Conservation (phyloP, 2,329 filamentous ascomycete species). For the Monosporascus sp. region DNA sequence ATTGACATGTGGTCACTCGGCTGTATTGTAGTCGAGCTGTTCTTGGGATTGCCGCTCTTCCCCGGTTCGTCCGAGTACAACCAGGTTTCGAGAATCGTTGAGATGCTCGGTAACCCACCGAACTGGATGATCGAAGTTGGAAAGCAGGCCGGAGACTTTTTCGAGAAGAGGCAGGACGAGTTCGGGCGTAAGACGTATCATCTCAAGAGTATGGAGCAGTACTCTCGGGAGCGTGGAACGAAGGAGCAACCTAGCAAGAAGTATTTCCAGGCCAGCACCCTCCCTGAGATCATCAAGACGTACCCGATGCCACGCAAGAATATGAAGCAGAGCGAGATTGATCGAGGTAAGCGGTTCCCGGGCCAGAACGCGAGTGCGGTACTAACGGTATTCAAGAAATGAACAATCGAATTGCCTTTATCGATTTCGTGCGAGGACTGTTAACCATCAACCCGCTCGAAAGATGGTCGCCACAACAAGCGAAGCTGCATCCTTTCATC, state of each 20-base stretch:
- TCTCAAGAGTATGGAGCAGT: conserved; percentile 96
- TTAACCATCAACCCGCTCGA: conserved; percentile 94
- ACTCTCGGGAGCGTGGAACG: conserved; percentile 87
- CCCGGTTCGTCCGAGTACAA: conserved; percentile 98
- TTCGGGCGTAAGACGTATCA: conserved; percentile 87
- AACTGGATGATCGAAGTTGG: conserved; percentile 99
- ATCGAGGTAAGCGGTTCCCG: conserved; percentile 64
- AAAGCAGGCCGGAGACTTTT: conserved; percentile 96
- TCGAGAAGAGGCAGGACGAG: conserved; percentile 87
- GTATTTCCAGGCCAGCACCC: conserved; percentile 90
- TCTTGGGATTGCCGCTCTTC: conserved; percentile 89
- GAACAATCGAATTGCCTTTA: conserved; percentile 95
- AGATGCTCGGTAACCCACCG: conserved; percentile 94
- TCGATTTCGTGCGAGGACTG: conserved; percentile 92
- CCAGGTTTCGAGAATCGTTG: conserved; percentile 91
- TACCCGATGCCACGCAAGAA: conserved; percentile 99
- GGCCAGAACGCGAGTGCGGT: conserved; percentile 5
- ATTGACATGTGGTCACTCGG: conserved; percentile 99
- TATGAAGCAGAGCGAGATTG: conserved; percentile 96
- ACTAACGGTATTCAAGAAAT: conserved; percentile 62
- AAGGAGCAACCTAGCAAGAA: conserved; percentile 99
- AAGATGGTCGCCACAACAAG: conserved; percentile 95
- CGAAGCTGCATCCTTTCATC: conserved; percentile 95
- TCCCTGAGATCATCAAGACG: conserved; percentile 95
- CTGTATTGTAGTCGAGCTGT: conserved; percentile 96